Evolutionary conservation across 75 land plant species (phyloP).

Genomic region (Azolla pinnata): DNA sequence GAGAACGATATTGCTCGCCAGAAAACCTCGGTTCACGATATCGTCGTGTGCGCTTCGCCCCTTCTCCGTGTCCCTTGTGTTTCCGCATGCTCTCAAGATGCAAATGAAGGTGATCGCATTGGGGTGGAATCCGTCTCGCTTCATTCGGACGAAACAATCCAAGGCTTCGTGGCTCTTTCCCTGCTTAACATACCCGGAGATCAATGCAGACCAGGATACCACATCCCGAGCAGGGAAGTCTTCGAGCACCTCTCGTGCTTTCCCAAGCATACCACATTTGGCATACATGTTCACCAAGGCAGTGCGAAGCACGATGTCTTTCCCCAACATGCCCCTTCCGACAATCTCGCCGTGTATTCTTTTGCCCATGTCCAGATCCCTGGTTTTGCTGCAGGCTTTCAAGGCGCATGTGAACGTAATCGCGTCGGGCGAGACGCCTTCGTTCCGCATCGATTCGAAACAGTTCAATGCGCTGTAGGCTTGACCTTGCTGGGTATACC

Average conservation of each 20-base stretch:
- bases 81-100: conserved; percentile 4
- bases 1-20: conserved; percentile 2
- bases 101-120: not conserved
- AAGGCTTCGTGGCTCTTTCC: conserved; percentile 40
- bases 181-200: conserved; percentile 50
- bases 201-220: conserved; percentile 12
- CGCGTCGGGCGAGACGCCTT: conserved; percentile 11
- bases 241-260: conserved; percentile 43
- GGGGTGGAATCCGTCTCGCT: conserved; percentile 25
- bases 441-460: conserved; percentile 16
- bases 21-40: conserved; percentile 9
- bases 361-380: conserved; percentile 26
- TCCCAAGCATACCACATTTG: conserved; percentile 38
- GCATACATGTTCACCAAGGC: conserved; percentile 67
- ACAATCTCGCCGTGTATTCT: conserved; percentile 38
- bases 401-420: conserved; percentile 41
- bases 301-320: conserved; percentile 20
- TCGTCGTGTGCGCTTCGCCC: conserved; percentile 10
- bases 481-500: conserved; percentile 34
- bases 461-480: conserved; percentile 32
- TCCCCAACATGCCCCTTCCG: conserved; percentile 9
- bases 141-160: conserved; percentile 38
- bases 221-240: conserved; percentile 7
- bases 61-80: conserved; percentile 1
- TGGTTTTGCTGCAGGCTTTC: conserved; percentile 41